Base-by-base conservation (phyloP, 2,329 filamentous ascomycete species). In the Ophiostoma perfectum region DNA sequence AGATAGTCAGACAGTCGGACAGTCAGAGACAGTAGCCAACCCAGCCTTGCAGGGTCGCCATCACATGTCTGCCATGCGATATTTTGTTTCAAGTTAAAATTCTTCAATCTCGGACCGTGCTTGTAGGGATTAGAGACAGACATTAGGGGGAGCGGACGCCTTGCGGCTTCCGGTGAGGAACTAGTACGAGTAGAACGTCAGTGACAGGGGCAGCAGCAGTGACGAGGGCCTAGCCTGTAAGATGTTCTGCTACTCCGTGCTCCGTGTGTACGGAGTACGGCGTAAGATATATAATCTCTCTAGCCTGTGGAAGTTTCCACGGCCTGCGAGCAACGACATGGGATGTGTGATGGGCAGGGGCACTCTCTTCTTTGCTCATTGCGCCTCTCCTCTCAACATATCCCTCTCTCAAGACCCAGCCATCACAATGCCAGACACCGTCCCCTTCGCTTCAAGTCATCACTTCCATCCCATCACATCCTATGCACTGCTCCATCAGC, bases 21-120 rank as follows among this genome's bases (percentile, higher is more conserved):
- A 27, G 27, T 27, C 27, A 27, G 27, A 27, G 27, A 27, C 27
- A 27, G 27, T 27, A 27, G 45, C 14, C 47, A n/a, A 38, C n/a
- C 55, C 55, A 60, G 60, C 60, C 60, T 63, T 63, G 60, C 60
- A 63, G 39, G 60, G 60, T 63, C n/a, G 60, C 38, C 60, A 63
- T 63, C 60, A 42, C 60, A 63, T 63, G 60, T 63, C 42, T 63
- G 60, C 60, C 60, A 63, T 63, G 39, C 60, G 60, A 63, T 39
- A 42, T n/a, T 27, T 42, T 42, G 60, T 63, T 63, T 63, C 60
- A 63, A 18, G 39, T 44, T 63, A 16, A 63, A 63, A 62, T 14
- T 27, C 27, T 39, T 41, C 39, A 42, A 18, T n/a, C 11, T 42
- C 8, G 55, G 18, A 38, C 4, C 52, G 18, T 60, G 52, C 49